phyloP scores from a whole-genome alignment of 306 rosid genomes.

The Trichosanthes cucumerina region DNA sequence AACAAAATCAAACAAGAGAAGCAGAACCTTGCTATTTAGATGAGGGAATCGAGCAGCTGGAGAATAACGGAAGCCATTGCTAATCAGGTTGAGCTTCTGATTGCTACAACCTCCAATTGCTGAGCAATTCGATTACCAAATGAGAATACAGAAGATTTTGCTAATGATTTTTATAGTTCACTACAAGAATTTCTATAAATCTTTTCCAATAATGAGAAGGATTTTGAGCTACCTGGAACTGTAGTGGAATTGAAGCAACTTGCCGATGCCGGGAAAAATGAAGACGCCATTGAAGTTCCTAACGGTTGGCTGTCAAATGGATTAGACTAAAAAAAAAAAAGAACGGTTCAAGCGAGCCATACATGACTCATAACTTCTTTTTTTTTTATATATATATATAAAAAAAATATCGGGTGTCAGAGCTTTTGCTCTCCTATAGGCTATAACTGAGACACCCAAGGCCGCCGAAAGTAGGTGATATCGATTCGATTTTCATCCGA shows the following conservation, averaged over 20 bases:
- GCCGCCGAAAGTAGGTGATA: too few relatives aligned
- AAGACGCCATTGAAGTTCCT: constrained; percentile 30
- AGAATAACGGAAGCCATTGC: constrained; percentile 18
- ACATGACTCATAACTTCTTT: too few relatives aligned
- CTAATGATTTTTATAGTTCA: not conserved
- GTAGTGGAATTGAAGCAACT: constrained; percentile 20
- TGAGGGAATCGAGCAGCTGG: constrained; percentile 14
- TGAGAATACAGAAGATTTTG: not conserved
- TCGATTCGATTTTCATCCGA: too few relatives aligned
- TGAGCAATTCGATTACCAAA: constrained; percentile 1
- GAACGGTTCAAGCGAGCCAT: not conserved
- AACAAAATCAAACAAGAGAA: not conserved
- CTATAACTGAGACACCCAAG: too few relatives aligned
- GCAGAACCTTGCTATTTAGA: constrained; percentile 39
- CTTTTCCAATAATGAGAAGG: not conserved
- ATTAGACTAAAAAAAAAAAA: not conserved
- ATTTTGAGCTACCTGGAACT: constrained; percentile 25
- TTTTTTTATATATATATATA: too few relatives aligned
- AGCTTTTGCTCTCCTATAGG: too few relatives aligned
- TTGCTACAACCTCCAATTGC: not conserved
- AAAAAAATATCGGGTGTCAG: too few relatives aligned
- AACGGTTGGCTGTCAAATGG: not conserved
- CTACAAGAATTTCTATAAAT: not conserved
- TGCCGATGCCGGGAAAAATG: constrained; percentile 22
- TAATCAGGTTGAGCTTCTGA: constrained; percentile 16